Base-by-base conservation (phyloP, 2,329 filamentous ascomycete species). In the Aspergillus flavus region DNA sequence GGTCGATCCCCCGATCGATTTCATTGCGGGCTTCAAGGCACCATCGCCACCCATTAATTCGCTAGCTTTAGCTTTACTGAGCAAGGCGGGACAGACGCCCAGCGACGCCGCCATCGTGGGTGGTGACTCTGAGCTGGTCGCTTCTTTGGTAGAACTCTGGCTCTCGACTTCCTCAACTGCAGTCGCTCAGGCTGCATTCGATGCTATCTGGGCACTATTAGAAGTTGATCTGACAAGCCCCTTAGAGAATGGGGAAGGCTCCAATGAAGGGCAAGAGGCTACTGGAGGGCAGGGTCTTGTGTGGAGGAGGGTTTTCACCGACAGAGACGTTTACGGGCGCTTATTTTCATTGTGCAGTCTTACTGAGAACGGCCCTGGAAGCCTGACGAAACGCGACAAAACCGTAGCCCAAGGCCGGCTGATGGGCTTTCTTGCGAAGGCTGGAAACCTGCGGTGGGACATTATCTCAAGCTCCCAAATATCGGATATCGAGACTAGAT, bases 221-320 rank as follows among this genome's bases (percentile, higher is more conserved):
- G 80, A 81, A 58, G 77, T 85, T 6, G 84, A 87, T 58, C 75
- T 80, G 50, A 71, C 73, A 28, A 78, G 68, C 61, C 70, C 69
- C 23, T 66, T 71, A 57, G 71, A 77, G 62, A 72, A 70, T 58
- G 68, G 66, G 19, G 71, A 69, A 62, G 58, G 68, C 50, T 63
- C 68, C 5, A 62, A 66, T 52, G 64, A 62, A 3, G 53, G 61
- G 10, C 68, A 71, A 41, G 70, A 72, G 14, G 59, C 61, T 9
- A 69, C 69, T 57, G 67, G 64, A 69, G 82, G 83, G 4, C 83
- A 85, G 66, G 84, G 83, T 0, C 75, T 87, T 1, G 79, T 90
- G 70, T 89, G 87, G 87, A 84, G 86, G 70, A 83, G 87, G 21
- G 68, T 89, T 0, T 89, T 90, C 68, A 81, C 82, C 2, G 87